Base-by-base conservation (phyloP, 495 filamentous ascomycete species). In the Podospora fimiseda region DNA sequence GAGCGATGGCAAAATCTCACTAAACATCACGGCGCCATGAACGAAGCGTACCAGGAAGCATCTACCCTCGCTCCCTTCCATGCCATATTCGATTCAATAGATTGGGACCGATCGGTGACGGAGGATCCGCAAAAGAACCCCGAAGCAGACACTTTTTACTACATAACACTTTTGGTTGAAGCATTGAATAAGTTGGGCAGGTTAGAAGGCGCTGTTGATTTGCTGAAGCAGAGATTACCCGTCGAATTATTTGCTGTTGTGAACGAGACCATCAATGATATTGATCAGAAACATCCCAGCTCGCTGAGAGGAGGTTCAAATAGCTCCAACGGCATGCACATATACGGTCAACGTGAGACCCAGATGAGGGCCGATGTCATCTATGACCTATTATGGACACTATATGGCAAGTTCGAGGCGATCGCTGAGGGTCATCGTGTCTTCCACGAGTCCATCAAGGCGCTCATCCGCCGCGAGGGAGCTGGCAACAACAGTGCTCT, bases 371-470 rank as follows among this genome's bases (percentile, higher is more conserved):
- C 84, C 15, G 84, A 85, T 60, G 86, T 95, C 18, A 81, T 99
- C 30, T 83, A 89, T 48, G 93, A 99, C 60, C 80, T 95, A 30
- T 73, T 99, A 7, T 90, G 82, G 82, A 92, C 90, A 1, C 70
- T 99, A 0, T 99, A 95, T 69, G 89, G 91, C 14, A 95, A 96
- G 58, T 95, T 99, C 60, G 93, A 96, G 64, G 84, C 94, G 14
- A 96, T 99, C 56, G 90, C 90, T 13, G 93, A 99, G 68, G 86
- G 93, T 13, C 94, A 99, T 61, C 86, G 93, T 44, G 88, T 95
- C 2, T 78, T 97, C 45, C 90, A 96, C 64, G 93, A 99, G 67
- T 84, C 92, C 41, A 80, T 96, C 55, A 81, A 81, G 39, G 87
- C 82, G 0, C 88, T 97, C 57, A 76, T 89, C 33, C 82, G 84